Evolutionary conservation across 768 basidiomycete species (phyloP).

Genomic region (Galerina sulciceps): DNA sequence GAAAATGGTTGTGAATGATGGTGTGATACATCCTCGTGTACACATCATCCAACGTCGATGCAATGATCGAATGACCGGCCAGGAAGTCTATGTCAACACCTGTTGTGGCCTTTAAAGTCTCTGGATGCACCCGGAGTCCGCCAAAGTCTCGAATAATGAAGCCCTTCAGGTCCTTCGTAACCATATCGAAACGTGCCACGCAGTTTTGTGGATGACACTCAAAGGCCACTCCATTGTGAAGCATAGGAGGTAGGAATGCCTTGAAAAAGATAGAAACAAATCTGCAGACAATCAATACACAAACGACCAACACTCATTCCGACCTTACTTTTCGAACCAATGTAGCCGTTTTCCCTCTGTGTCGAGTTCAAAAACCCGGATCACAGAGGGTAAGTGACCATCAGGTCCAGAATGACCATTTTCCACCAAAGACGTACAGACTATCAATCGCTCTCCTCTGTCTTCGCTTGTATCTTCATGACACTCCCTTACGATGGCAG

Average conservation of each 20-base stretch:
- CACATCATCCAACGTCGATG: conserved; percentile 55
- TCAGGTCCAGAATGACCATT: conserved; percentile 51
- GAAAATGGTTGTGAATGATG: conserved; percentile 61
- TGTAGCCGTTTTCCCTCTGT: conserved; percentile 51
- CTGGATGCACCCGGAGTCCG: conserved; percentile 55
- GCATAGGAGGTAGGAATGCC: conserved; percentile 59
- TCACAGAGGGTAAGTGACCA: conserved; percentile 49
- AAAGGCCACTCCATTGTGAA: conserved; percentile 61
- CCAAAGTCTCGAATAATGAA: conserved; percentile 66
- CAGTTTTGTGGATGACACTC: conserved; percentile 67
- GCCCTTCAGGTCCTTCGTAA: conserved; percentile 52
- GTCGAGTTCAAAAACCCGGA: conserved; percentile 54
- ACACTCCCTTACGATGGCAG: conserved; percentile 56
- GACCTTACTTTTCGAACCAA: conserved; percentile 53
- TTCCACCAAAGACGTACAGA: conserved; percentile 61
- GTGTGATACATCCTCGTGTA: conserved; percentile 64
- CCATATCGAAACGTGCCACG: conserved; percentile 53
- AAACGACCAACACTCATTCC: background rate
- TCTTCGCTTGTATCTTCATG: conserved; percentile 53
- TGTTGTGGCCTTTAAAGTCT: conserved; percentile 52
- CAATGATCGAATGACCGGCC: conserved; percentile 53
- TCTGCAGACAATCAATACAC: conserved; percentile 27
- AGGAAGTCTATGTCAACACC: conserved; percentile 53
- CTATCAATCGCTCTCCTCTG: conserved; percentile 53
- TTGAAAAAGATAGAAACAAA: conserved; percentile 53